phyloP scores from a whole-genome alignment of 495 filamentous ascomycete genomes.

The Poronia punctata region DNA sequence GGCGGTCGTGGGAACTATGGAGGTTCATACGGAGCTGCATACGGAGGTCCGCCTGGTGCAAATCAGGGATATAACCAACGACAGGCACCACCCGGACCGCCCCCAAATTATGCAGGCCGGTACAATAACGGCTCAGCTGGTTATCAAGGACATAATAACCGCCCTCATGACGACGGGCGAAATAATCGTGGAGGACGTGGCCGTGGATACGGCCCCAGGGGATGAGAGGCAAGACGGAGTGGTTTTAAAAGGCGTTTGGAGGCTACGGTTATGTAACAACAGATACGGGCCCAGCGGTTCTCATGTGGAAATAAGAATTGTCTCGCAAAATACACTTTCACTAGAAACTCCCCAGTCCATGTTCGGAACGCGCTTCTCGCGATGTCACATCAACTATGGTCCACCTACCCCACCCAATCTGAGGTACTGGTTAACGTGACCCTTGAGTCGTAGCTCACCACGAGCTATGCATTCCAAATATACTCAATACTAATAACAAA shows the following conservation, averaged over 20 bases:
- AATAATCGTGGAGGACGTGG: constrained; percentile 17
- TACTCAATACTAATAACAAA: too few species aligned
- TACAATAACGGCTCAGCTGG: constrained; percentile 14
- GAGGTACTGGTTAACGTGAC: too few species aligned
- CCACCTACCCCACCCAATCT: too few species aligned
- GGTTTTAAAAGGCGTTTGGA: neutral
- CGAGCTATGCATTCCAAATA: too few species aligned
- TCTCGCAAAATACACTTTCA: too few species aligned
- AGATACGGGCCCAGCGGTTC: too few species aligned
- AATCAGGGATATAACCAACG: constrained; percentile 12
- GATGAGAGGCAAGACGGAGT: neutral
- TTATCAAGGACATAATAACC: constrained; percentile 12
- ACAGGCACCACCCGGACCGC: constrained; percentile 12
- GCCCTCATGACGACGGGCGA: constrained; percentile 17
- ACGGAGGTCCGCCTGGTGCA: too few species aligned
- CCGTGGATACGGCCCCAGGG: constrained; percentile 6
- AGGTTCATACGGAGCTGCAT: constrained; percentile 15
- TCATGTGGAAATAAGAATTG: too few species aligned
- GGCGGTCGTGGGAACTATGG: constrained; percentile 18
- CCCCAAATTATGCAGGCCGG: constrained; percentile 13
- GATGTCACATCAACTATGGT: too few species aligned
- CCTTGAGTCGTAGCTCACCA: too few species aligned
- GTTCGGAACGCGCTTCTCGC: too few species aligned
- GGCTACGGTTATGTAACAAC: neutral
- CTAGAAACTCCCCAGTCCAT: too few species aligned